Conservation (phyloP, 352 stramenopile species). For the Globisporangium carolinianum region DNA sequence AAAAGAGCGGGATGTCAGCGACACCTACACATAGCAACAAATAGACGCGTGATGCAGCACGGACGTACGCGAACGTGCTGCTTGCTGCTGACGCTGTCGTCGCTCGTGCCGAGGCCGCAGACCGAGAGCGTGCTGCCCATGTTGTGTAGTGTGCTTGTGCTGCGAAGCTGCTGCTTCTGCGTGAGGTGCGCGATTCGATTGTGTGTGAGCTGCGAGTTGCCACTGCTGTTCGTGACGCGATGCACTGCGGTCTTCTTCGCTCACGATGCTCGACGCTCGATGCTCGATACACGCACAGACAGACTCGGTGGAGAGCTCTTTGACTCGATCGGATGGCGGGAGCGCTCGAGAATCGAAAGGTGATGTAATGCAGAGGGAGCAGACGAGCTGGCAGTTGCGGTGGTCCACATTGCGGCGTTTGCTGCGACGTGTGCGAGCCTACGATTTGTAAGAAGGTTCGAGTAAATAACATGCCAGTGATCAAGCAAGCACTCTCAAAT, state of each 20-base stretch:
- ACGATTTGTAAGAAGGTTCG: no score
- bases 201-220: neutral
- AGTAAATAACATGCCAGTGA: no score
- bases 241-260: neutral
- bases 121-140: slow-evolving; percentile 36
- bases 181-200: neutral
- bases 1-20: neutral
- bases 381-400: no score
- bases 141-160: neutral
- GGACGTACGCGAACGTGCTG: slow-evolving; percentile 13
- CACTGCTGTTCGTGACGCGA: neutral
- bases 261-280: neutral
- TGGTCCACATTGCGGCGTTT: no score
- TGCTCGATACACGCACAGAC: neutral
- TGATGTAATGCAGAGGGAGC: no score
- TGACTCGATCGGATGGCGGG: no score
- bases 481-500: no score
- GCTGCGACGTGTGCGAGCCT: no score
- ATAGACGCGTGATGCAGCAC: neutral
- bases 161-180: neutral
- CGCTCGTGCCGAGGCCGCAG: slow-evolving; percentile 23
- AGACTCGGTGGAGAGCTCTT: neutral
- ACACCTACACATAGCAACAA: neutral
- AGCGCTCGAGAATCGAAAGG: no score
- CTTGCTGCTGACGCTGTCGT: slow-evolving; percentile 12